phyloP scores from a whole-genome alignment of 2,329 filamentous ascomycete genomes.

The Ceratocystis harringtonii region DNA sequence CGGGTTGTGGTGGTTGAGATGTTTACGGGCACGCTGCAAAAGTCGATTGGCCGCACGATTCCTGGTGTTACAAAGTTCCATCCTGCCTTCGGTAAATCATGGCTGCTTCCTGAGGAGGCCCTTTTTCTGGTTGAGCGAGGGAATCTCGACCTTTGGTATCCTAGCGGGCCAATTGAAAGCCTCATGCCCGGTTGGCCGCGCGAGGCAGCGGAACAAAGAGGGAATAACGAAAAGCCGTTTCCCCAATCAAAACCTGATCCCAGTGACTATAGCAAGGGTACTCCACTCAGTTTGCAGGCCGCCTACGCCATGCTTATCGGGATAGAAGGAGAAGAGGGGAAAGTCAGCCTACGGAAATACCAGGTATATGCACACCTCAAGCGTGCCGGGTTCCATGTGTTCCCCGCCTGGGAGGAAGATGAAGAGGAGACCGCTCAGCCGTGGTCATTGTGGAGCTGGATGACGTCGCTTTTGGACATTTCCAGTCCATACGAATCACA shows the following conservation, averaged over 20 bases:
- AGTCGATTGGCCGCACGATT: conserved; percentile 56
- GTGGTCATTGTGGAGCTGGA: conserved; percentile 36
- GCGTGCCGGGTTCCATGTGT: conserved; percentile 65
- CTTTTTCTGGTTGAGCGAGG: conserved; percentile 81
- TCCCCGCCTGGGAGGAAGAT: conserved; percentile 42
- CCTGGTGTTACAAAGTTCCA: conserved; percentile 38
- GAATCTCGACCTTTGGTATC: conserved; percentile 77
- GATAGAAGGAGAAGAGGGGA: conserved; percentile 44
- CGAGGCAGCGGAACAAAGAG: conserved; percentile 19
- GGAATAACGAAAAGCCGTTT: conserved; percentile 20
- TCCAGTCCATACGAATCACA: conserved; percentile 18
- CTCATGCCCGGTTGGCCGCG: conserved; percentile 27
- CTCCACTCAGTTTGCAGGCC: conserved; percentile 83
- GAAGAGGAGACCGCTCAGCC: conserved; percentile 18
- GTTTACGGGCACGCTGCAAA: conserved; percentile 55
- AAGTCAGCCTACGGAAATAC: conserved; percentile 59
- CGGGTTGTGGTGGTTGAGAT: conserved; percentile 54
- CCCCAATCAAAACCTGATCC: conserved; percentile 20
- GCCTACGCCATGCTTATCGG: conserved; percentile 78
- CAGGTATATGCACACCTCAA: conserved; percentile 78
- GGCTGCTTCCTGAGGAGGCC: conserved; percentile 84
- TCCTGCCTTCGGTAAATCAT: conserved; percentile 47
- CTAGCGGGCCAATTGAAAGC: conserved; percentile 37
- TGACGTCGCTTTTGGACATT: conserved; percentile 33
- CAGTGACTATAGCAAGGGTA: conserved; percentile 41